Percentiles rank a stretch among this genome's conserved stretches.
Conservation (phyloP, 805 yeast species). For the Lipomyces kockii region DNA sequence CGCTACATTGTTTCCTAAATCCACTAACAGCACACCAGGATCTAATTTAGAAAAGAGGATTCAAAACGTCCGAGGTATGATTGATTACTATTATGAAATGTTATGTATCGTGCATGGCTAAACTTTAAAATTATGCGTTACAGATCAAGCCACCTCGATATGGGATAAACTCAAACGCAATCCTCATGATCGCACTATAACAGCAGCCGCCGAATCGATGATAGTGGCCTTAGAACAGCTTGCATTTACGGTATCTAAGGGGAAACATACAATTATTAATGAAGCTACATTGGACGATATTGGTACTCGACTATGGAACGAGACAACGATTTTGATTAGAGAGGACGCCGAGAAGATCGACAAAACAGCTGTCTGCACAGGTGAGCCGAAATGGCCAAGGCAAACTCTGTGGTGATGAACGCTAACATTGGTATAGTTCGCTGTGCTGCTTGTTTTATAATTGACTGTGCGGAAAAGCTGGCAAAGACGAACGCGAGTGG, state of each 20-base stretch:
- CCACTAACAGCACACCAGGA: neutral
- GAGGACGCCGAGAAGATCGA: slow-evolving; percentile 3
- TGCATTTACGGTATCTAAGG: slow-evolving; percentile 13
- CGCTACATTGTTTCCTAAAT: neutral
- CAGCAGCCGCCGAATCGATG: slow-evolving; percentile 16
- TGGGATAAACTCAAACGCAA: neutral
- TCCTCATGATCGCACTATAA: slow-evolving; percentile 11
- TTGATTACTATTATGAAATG: neutral
- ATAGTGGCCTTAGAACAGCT: slow-evolving; percentile 21
- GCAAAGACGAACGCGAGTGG: neutral
- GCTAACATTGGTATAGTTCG: slow-evolving; percentile 15
- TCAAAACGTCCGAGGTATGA: slow-evolving; percentile 5
- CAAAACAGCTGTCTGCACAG: slow-evolving; percentile 8
- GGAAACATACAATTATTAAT: slow-evolving; percentile 1
- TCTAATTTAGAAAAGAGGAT: neutral
- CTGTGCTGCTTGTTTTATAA: slow-evolving; percentile 22
- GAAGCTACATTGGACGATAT: slow-evolving; percentile 10
- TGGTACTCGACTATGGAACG: slow-evolving; percentile 27
- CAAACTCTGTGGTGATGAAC: neutral
- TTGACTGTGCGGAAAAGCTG: slow-evolving; percentile 26
- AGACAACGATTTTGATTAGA: slow-evolving; percentile 17
- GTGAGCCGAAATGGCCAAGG: neutral
- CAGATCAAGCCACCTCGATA: slow-evolving; percentile 7
- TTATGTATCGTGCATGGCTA: neutral
- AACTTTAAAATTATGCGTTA: neutral